Base-by-base conservation (phyloP, 1,139 yeast species). In the Yamadazyma jaroonii region DNA sequence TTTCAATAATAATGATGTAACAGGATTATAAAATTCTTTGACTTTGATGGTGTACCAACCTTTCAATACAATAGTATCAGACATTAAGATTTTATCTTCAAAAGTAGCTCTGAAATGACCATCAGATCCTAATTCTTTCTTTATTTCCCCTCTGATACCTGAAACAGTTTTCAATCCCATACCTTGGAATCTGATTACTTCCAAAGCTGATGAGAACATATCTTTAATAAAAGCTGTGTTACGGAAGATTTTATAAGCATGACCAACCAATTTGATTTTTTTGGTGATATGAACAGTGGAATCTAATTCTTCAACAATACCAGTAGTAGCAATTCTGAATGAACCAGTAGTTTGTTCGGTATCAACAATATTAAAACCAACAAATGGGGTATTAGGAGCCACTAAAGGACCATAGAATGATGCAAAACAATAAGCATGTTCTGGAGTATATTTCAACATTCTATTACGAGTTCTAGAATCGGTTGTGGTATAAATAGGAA, bases 21-120 rank as follows among this genome's bases (percentile, higher is more conserved):
- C 97, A 1, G 98, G 98, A 56, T 92, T 94, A 64, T 92, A 94
- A 62, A 88, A 92, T 58, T 81, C 81, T 59, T 92, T 84, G 11
- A 94, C 86, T 49, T 79, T 79, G 32, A 94, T 94, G 2, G 97
- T 97, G 59, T 89, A 90, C 98, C 98, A 94, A 1, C 97, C 92
- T 59, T 96, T 83, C 57, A 94, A 67, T 52, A 92, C 84, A 10
- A 94, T 77, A 36, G 87, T 85, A 61, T 92, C 98, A 45, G 95
- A 77, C 84, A 92, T 77, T 44, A 90, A 73, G 28, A 92, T 78
- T 64, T 90, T 92, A 59, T 94, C 99, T 62, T 94, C 99, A 62
- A 94, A 94, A 1, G 97, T 83, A n/a, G 98, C 98, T 59, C 99
- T 79, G 70, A 77, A 94, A 59, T 86, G 83, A n/a, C 99, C 99